Evolutionary conservation across 1,284 basidiomycete species (phyloP), one percentile per base, ranked within the genome.

Genomic region (Mycena sp.): DNA sequence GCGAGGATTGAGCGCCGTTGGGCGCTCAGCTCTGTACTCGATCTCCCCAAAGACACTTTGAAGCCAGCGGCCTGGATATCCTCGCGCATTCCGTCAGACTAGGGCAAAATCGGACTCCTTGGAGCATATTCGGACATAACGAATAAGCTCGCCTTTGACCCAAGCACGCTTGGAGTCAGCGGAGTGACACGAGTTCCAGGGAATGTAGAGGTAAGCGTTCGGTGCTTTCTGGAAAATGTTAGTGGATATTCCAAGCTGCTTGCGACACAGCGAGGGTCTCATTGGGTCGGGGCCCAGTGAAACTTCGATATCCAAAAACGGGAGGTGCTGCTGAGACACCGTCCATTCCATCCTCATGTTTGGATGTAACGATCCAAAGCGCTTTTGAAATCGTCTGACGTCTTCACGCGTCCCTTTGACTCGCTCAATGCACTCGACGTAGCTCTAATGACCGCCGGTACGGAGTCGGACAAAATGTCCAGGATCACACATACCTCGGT

Each of bases 261-360:
- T 40, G 29, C 21, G 37, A 17, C 23, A 41, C 6, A 49, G 40
- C 41, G 32, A 9, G 12, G 48, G 52, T 26, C 32, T 40, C 16
- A 43, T 52, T 44, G 57, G 48, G 29, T 43, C 58, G 25, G 41
- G 21, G 29, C 55, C 58, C 44, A 65, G 50, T 16, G 58, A 49
- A 19, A 65, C 52, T n/a, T 57, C 49, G n/a, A 65, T 28, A 53
- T 65, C 63, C 38, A 65, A 38, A 43, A 65, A 65, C 26, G 63
- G 58, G 11, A 64, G 38, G 21, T 30, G 37, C n/a, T 14, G 46
- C 25, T 44, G 49, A 38, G 62, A 64, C 44, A 54, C 51, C 14
- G 48, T 30, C 58, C 57, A 64, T 59, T 64, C 62, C 62, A 64
- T 64, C 58, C 40, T 64, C 62, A 64, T 64, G 32, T 52, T 54